Conservation (phyloP, 108 stramenopile genomes). For the Cylindrotheca closterium region DNA sequence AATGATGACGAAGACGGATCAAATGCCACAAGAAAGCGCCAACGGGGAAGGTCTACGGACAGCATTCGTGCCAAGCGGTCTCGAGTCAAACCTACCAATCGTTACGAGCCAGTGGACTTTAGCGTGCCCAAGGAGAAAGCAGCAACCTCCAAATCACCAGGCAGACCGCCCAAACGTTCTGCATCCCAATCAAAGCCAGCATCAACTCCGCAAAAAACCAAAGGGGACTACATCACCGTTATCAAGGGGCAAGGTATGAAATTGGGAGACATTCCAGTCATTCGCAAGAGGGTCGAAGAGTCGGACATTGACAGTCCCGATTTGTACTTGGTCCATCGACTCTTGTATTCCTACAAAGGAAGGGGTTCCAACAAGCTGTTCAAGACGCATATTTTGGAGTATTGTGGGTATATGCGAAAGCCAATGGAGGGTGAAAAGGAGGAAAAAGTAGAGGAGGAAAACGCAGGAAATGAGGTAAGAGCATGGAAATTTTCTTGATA, state of each 20-base stretch:
- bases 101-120: no score
- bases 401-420: conserved; percentile 42
- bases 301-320: conserved; percentile 5
- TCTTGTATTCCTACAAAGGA: conserved; percentile 20
- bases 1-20: no score
- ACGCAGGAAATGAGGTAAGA: conserved; percentile 50
- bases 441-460: conserved; percentile 26
- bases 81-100: no score
- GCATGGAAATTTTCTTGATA: no score
- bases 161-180: no score
- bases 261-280: conserved; percentile 25
- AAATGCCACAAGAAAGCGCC: no score
- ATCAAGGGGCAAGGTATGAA: conserved; percentile 34
- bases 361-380: conserved; percentile 16
- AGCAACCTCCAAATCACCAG: no score
- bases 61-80: no score
- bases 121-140: no score
- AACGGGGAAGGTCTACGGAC: no score
- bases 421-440: conserved; percentile 23
- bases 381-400: conserved; percentile 31
- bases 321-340: conserved; percentile 24
- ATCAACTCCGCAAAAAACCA: no score
- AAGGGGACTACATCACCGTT: conserved; percentile 5
- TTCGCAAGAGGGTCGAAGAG: conserved; percentile 20
- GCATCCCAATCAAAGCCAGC: no score